Base-by-base conservation (phyloP, 805 yeast species). In the Wickerhamomyces rabaulensis region DNA sequence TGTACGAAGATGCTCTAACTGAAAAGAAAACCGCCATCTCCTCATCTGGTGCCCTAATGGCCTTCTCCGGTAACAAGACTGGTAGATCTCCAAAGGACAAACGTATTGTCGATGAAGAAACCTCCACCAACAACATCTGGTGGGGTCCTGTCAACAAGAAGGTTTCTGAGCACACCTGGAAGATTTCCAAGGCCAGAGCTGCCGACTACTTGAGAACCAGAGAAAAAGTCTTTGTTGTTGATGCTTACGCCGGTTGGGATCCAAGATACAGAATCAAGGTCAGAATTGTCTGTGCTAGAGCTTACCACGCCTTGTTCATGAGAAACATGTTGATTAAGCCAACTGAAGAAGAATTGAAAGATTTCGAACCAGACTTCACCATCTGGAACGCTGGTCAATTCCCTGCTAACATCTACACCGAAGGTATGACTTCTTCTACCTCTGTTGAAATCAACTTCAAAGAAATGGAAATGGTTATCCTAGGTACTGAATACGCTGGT, bases 131-230 rank as follows among this genome's bases (percentile, higher is more conserved):
- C 49, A 74, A 91, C 63, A 81, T 92, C 59, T 92, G 99, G 99
- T 92, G 99, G 99, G 99, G 99, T 22, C 98, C 98, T 2, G 99
- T 92, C 57, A 92, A 92, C 75, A 89, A 87, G 72, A 87, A 92
- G 71, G 91, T 92, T 58, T 85, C 88, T 50, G 96, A 89, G 70
- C 82, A 84, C 66, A 90, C 97, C 20, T 92, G 98, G 98, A 80
- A 81, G 60, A 90, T 92, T 61, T 87, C 95, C 67, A 85, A 95
- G 68, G 92, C 92, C 59, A 87, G 99, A 73, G 98, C 99, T 44
- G 79, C 91, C 56, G 99, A 92, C 71, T 92, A 91, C 75, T 79
- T 92, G 68, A 87, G 96, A 78, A 92, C 98, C 47, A 86, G 96
- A 72, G 91, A 86, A 60, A 89, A 90, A 67, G 82, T 94, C 61